Conservation (phyloP, 345 rosid species). For the Dovyalis caffra region DNA sequence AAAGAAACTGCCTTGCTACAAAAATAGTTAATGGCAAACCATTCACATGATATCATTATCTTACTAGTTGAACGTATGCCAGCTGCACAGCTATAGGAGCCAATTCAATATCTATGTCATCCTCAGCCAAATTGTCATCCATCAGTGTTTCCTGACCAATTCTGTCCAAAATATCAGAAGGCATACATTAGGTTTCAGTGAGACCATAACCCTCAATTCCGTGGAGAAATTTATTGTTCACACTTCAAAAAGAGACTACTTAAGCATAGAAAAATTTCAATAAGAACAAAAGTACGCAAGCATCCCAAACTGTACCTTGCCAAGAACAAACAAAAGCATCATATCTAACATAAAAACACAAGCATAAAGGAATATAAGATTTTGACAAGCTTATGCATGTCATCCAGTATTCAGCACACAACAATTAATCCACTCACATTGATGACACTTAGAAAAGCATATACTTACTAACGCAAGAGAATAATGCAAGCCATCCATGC, state of each 20-base stretch:
- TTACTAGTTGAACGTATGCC: constrained; percentile 89
- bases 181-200: neutral
- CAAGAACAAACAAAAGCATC: neutral
- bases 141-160: constrained; percentile 88
- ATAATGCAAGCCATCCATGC: neutral
- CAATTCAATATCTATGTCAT: constrained; percentile 81
- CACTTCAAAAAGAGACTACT: neutral
- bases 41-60: neutral
- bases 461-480: neutral
- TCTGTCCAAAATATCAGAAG: constrained; percentile 35
- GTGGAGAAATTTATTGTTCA: neutral
- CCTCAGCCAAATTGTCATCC: constrained; percentile 72
- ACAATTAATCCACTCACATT: neutral
- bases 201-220: neutral
- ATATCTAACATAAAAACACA: neutral
- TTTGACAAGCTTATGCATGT: neutral
- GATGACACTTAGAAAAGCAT: too few relatives aligned
- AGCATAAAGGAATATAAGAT: neutral
- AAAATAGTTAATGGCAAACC: neutral
- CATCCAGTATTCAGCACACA: neutral
- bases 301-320: neutral
- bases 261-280: too few relatives aligned
- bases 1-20: neutral
- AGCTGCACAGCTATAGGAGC: constrained; percentile 84
- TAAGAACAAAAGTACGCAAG: too few relatives aligned